Percentiles rank a stretch among this genome's conserved stretches.
Evolutionary conservation across 2,329 filamentous ascomycete species (phyloP).

Genomic region (Aspergillus sp.): DNA sequence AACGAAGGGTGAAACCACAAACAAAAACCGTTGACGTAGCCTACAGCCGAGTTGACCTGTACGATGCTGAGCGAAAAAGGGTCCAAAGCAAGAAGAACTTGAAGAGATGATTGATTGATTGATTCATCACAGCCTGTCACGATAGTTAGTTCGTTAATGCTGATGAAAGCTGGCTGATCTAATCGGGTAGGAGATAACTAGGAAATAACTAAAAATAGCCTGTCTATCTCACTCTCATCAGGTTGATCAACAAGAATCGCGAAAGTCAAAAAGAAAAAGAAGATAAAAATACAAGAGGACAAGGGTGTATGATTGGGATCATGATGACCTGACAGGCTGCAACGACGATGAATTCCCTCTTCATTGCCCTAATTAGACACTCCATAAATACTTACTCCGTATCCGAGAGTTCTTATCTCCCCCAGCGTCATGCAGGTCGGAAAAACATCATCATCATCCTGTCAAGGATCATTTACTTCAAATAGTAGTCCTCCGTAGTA

Average conservation of each 20-base stretch:
- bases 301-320: background rate
- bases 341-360: background rate
- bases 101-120: background rate
- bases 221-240: background rate
- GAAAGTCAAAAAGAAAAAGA: background rate
- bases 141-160: background rate
- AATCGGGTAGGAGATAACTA: background rate
- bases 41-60: background rate
- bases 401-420: too few species aligned
- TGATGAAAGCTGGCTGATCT: background rate
- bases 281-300: background rate
- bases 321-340: background rate
- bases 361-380: background rate
- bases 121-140: background rate
- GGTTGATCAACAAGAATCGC: background rate
- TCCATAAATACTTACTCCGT: background rate
- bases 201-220: background rate
- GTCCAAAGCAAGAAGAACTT: background rate
- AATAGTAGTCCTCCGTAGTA: too few species aligned
- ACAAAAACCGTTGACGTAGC: background rate
- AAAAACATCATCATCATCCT: background rate
- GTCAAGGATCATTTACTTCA: background rate
- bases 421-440: too few species aligned
- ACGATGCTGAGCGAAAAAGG: too few species aligned
- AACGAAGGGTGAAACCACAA: background rate